These are phyloP conservation scores for Dictyostelium intermedium DNA, from an alignment of 78 protist species.

Conservation along the genomic window DNA sequence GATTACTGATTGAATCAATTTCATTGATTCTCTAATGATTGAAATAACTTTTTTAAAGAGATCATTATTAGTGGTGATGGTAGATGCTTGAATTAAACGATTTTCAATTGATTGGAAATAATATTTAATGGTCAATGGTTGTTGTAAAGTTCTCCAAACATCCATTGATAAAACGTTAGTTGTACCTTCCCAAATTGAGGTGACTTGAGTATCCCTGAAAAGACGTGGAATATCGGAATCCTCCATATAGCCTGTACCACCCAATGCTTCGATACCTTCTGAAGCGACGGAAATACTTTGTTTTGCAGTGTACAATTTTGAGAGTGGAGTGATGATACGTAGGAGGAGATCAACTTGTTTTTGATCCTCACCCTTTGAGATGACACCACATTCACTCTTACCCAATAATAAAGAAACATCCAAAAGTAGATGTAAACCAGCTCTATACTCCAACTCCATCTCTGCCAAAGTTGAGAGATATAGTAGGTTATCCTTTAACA, in stretches of 20 bases:
- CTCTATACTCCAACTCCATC: constrained; percentile 69
- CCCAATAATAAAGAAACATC: constrained; percentile 73
- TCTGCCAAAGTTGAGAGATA: constrained; percentile 72
- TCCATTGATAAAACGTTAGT: constrained; percentile 85
- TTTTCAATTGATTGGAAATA: background rate
- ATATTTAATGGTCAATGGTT: background rate
- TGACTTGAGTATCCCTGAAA: constrained; percentile 78
- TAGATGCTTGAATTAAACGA: background rate
- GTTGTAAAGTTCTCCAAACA: constrained; percentile 65
- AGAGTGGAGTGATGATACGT: constrained; percentile 78
- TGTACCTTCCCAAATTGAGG: constrained; percentile 88
- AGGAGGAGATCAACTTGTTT: constrained; percentile 38
- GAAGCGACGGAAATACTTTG: constrained; percentile 40
- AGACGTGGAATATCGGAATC: constrained; percentile 78
- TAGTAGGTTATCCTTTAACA: constrained; percentile 30
- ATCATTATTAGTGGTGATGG: too few species aligned
- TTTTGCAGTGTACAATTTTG: constrained; percentile 77
- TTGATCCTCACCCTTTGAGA: background rate
- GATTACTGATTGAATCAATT: background rate
- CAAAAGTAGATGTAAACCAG: constrained; percentile 42
- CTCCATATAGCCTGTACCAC: constrained; percentile 90
- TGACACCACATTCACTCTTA: background rate
- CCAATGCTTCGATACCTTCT: constrained; percentile 79
- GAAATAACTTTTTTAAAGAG: background rate
- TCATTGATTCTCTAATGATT: background rate